Evolutionary conservation across 2,329 filamentous ascomycete genomes (phyloP), one percentile per base, ranked within the genome.

Genomic region (Fusarium paranaense): DNA sequence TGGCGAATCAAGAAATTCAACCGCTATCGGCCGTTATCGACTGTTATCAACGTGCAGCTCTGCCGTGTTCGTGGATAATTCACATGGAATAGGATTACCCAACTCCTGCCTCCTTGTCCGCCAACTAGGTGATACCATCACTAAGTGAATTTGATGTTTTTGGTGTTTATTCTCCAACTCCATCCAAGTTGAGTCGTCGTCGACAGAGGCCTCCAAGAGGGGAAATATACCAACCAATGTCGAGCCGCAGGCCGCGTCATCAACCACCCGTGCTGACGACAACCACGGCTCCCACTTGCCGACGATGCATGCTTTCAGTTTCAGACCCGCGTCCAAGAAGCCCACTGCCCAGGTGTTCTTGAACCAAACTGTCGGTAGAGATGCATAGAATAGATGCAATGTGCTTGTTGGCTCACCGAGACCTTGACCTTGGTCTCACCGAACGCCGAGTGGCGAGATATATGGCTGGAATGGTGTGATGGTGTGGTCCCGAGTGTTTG

Each of bases 401-500:
- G 22, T 22, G 22, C 22, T 22, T 22, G 22, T 22, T 22, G 22
- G 22, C 40, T 30, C 52, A 32, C 52, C 52, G 52, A 56, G 52
- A 22, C 22, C 18, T 56, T 56, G 22, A 35, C 52, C 52, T 33
- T 56, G 52, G 52, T 20, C 52, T 56, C 52, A 56, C 52, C 52
- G 52, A 56, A 56, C 18, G 6, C 27, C 16, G 30, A 52, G 30
- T 56, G 52, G 52, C 11, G 52, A 56, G 30, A 33, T 32, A 16
- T 18, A 56, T 56, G 52, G 25, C 52, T 56, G 52, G 52, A 33
- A 56, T 56, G 52, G 30, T 56, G 52, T 56, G 52, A 56, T 56
- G 27, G 13, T 20, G 52, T 33, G 52, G 27, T 32, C 30, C 52
- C 52, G n/a, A 32, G 30, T 32, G 30, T 20, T 10, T 56, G 27